phyloP scores from a whole-genome alignment of 257 asterid species.

The Capsicum pubescens region DNA sequence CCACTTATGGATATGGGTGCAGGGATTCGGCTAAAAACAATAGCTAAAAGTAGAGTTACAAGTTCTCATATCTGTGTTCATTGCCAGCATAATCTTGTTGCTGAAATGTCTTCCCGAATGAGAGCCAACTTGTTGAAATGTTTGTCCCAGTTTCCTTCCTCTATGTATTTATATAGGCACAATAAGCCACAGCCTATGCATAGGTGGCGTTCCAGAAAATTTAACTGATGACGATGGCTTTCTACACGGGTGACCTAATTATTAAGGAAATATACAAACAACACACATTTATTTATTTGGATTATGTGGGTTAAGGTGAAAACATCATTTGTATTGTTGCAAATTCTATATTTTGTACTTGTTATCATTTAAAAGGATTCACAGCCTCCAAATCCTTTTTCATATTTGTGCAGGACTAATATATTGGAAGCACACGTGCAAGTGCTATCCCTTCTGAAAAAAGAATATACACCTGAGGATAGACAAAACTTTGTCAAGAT shows the following conservation, averaged over 20 bases:
- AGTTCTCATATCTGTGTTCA: neutral
- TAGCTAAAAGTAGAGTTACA: neutral
- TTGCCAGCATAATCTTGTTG: neutral
- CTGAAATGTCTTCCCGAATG: neutral
- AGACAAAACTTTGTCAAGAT: conserved; percentile 52
- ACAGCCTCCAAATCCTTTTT: neutral
- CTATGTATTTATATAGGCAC: too few species aligned
- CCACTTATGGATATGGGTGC: neutral
- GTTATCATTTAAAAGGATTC: neutral
- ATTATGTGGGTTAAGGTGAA: neutral
- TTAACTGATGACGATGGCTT: too few species aligned
- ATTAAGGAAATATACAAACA: too few species aligned
- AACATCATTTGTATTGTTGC: too few species aligned
- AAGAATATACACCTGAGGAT: conserved; percentile 78
- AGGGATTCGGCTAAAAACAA: neutral
- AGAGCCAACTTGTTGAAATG: neutral
- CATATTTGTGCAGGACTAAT: conserved; percentile 69
- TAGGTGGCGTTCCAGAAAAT: too few species aligned
- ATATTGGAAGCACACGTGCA: conserved; percentile 90
- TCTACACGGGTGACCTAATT: too few species aligned
- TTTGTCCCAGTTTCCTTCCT: neutral
- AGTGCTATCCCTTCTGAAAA: conserved; percentile 70
- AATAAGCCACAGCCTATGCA: too few species aligned
- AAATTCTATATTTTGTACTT: conserved; percentile 25
- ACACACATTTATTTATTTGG: too few species aligned